phyloP scores from a whole-genome alignment of 228 moss, liverwort and hornwort genomes.

The Sphagnum magellanicum region DNA sequence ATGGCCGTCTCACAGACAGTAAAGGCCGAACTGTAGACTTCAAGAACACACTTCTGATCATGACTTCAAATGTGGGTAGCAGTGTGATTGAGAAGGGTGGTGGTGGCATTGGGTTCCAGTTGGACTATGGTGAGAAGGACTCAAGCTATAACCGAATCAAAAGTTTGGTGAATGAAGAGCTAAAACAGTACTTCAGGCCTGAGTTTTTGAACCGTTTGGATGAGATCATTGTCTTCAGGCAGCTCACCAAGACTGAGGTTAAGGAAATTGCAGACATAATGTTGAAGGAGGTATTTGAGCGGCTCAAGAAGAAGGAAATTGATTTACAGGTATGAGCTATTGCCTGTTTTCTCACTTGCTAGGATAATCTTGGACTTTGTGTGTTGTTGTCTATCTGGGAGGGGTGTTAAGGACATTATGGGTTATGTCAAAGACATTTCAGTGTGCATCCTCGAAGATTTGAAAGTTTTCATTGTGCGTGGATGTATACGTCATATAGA shows the following conservation, averaged over 20 bases:
- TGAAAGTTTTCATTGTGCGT: too few species aligned
- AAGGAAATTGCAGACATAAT: constrained; percentile 93
- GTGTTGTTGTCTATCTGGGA: too few species aligned
- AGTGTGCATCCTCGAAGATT: too few species aligned
- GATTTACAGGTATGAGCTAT: constrained; percentile 46
- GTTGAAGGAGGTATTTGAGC: constrained; percentile 90
- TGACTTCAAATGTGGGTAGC: constrained; percentile 93
- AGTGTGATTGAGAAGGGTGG: constrained; percentile 94
- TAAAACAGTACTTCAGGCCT: constrained; percentile 90
- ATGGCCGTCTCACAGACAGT: constrained; percentile 81
- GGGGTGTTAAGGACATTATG: too few species aligned
- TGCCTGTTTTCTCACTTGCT: too few species aligned
- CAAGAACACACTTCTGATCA: constrained; percentile 84
- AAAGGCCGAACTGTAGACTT: constrained; percentile 94
- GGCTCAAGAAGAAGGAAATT: constrained; percentile 89
- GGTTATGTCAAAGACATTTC: too few species aligned
- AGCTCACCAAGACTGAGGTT: constrained; percentile 77
- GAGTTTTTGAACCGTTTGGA: constrained; percentile 85
- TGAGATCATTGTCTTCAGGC: constrained; percentile 90
- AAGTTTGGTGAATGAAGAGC: constrained; percentile 71
- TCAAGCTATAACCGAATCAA: constrained; percentile 91
- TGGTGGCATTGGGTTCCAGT: constrained; percentile 89
- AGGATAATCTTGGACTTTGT: too few species aligned
- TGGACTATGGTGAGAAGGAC: constrained; percentile 90
- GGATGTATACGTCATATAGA: too few species aligned